These are phyloP conservation scores for Selenicereus undatus DNA, from an alignment of 148 eudicot genomes.

Conservation along the genomic window DNA sequence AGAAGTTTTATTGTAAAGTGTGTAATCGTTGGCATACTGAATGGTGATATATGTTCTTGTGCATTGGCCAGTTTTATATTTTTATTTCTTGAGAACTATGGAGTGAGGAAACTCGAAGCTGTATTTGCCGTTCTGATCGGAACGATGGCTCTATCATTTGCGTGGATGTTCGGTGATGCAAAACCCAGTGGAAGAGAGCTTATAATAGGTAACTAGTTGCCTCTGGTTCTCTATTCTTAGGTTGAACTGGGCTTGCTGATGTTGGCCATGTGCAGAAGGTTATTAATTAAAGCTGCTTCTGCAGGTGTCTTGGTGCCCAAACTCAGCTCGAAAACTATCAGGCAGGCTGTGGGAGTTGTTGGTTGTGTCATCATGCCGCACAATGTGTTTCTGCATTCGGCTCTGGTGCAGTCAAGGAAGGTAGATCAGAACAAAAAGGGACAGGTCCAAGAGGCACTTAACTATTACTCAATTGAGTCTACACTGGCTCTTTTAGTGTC, in stretches of 20 bases:
- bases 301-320: constrained; percentile 78
- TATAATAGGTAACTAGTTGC: constrained; percentile 42
- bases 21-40: background rate
- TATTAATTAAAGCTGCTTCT: constrained; percentile 7
- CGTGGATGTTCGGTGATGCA: constrained; percentile 88
- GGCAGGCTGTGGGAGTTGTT: constrained; percentile 77
- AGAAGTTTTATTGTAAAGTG: background rate
- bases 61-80: constrained; percentile 59
- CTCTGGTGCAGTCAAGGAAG: constrained; percentile 79
- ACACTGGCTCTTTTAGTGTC: constrained; percentile 57
- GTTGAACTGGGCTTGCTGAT: background rate
- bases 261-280: background rate
- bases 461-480: constrained; percentile 78
- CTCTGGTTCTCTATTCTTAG: background rate
- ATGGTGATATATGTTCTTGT: constrained; percentile 15
- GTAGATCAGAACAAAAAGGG: constrained; percentile 61
- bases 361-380: constrained; percentile 91
- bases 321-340: constrained; percentile 60
- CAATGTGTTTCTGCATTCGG: constrained; percentile 85
- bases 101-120: constrained; percentile 87
- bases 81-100: constrained; percentile 81
- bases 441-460: constrained; percentile 74
- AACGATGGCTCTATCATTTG: constrained; percentile 81
- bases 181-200: constrained; percentile 73
- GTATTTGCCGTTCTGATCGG: constrained; percentile 67